These are phyloP conservation scores for Triangularia verruculosa DNA, from an alignment of 2,329 filamentous ascomycete species.

Conservation along the genomic window DNA sequence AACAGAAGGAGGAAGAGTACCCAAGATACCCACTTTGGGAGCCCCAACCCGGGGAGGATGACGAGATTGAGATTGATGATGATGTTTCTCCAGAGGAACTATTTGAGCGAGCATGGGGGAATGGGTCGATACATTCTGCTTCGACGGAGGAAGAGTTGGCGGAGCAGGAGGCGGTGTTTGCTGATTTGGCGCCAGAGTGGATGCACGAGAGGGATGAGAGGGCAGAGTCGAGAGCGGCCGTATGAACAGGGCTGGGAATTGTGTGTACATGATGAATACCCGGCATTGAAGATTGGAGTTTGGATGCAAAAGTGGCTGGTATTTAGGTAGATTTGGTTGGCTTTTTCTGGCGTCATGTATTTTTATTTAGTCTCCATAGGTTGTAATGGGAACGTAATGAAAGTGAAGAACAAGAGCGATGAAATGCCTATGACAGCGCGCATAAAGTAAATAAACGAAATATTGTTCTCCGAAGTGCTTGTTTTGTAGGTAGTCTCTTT, in stretches of 20 bases:
- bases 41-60: background rate
- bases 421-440: too few species aligned
- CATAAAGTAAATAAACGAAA: too few species aligned
- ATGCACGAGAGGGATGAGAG: background rate
- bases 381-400: too few species aligned
- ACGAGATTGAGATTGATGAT: background rate
- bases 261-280: background rate
- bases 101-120: background rate
- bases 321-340: background rate
- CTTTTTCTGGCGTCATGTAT: background rate
- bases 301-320: background rate
- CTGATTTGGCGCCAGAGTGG: conserved; percentile 11
- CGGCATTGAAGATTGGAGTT: background rate
- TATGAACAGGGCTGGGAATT: background rate
- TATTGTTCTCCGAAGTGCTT: too few species aligned
- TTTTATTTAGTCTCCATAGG: background rate
- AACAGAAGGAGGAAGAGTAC: background rate
- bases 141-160: background rate
- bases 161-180: conserved; percentile 10
- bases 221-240: background rate
- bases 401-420: too few species aligned
- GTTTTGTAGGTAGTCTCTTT: too few species aligned
- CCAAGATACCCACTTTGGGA: background rate
- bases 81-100: background rate
- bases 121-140: background rate